These are phyloP conservation scores for Neurospora intermedia DNA, from an alignment of 495 filamentous ascomycete species.

Conservation along the genomic window DNA sequence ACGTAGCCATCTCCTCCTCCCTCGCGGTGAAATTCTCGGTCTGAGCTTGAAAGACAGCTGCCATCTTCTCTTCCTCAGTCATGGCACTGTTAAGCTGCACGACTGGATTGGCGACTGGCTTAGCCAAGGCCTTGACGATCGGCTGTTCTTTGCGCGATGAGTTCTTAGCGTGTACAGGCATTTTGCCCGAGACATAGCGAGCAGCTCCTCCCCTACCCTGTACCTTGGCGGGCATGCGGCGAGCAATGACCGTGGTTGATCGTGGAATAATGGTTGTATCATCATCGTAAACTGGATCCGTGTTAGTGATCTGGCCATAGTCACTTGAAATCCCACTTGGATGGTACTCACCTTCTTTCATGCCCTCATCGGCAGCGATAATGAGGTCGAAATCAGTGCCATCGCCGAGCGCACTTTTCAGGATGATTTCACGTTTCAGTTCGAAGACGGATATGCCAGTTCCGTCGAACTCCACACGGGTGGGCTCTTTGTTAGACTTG, in stretches of 20 bases:
- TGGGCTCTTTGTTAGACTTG: slow-evolving; percentile 96
- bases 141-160: slow-evolving; percentile 54
- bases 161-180: slow-evolving; percentile 82
- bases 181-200: slow-evolving; percentile 93
- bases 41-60: slow-evolving; percentile 75
- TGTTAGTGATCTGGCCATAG: neutral
- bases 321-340: neutral
- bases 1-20: slow-evolving; percentile 89
- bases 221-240: slow-evolving; percentile 70
- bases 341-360: slow-evolving; percentile 65
- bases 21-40: slow-evolving; percentile 80
- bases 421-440: slow-evolving; percentile 95
- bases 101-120: slow-evolving; percentile 44
- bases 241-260: slow-evolving; percentile 85
- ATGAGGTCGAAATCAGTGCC: slow-evolving; percentile 94
- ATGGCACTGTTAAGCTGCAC: slow-evolving; percentile 57
- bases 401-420: slow-evolving; percentile 82
- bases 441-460: slow-evolving; percentile 98
- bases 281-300: slow-evolving; percentile 74
- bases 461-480: slow-evolving; percentile 91
- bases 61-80: slow-evolving; percentile 85
- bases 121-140: slow-evolving; percentile 40
- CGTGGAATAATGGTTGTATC: slow-evolving; percentile 92
- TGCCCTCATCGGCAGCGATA: slow-evolving; percentile 78
- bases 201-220: slow-evolving; percentile 79